These are phyloP conservation scores for Sugiyamaella valdiviana DNA, from an alignment of 805 yeast species.

Conservation along the genomic window DNA sequence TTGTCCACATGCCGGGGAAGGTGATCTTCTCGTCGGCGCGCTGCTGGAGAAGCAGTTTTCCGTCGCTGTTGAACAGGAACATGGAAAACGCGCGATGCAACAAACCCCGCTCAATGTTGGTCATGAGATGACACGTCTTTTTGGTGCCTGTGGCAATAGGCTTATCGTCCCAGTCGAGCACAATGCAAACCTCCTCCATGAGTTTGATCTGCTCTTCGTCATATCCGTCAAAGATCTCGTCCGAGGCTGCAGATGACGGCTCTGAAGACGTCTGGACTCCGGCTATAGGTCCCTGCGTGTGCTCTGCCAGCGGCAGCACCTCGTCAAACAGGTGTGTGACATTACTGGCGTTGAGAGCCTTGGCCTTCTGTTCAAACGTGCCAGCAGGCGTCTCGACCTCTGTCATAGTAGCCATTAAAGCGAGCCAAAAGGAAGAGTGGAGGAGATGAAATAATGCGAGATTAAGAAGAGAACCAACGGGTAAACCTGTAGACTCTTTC, in stretches of 20 bases:
- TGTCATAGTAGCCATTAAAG: neutral
- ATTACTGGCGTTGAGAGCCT: neutral
- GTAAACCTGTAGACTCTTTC: no score
- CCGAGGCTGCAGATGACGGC: neutral
- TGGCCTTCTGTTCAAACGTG: neutral
- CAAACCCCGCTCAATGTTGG: slow-evolving; percentile 76
- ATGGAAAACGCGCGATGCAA: slow-evolving; percentile 95
- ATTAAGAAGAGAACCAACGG: neutral
- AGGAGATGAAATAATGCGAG: neutral
- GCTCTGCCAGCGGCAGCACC: neutral
- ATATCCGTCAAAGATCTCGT: slow-evolving; percentile 65
- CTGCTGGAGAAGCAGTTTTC: slow-evolving; percentile 80
- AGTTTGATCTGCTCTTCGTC: slow-evolving; percentile 90
- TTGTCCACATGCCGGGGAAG: slow-evolving; percentile 96
- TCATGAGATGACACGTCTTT: slow-evolving; percentile 76
- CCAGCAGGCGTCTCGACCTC: neutral
- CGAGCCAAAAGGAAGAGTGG: neutral
- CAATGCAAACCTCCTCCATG: slow-evolving; percentile 96
- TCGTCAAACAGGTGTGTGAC: neutral
- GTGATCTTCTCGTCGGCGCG: slow-evolving; percentile 96
- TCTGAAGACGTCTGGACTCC: neutral
- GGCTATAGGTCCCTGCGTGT: neutral
- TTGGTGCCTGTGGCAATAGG: slow-evolving; percentile 94
- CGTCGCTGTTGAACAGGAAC: slow-evolving; percentile 76
- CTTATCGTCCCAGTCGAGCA: slow-evolving; percentile 75